A percentile compares a stretch with the other conserved stretches of the same genome.
Evolutionary conservation across 1,284 basidiomycete species (phyloP).

Genomic region (Stereum hirsutum): DNA sequence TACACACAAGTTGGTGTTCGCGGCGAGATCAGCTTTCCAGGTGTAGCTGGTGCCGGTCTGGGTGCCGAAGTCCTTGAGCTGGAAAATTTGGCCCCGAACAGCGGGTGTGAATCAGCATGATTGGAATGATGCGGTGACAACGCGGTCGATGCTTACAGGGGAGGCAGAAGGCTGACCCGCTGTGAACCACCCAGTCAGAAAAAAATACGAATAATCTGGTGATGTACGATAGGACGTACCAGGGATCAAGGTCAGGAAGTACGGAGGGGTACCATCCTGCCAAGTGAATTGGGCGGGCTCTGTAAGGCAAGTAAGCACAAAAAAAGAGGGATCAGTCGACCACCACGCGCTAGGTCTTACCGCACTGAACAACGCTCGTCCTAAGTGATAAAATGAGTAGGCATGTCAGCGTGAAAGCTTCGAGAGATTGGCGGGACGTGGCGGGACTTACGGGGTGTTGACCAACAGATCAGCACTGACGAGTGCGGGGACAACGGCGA

Average conservation of each 20-base stretch:
- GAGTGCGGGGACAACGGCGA: slow-evolving; percentile 34
- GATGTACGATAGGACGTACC: slow-evolving; percentile 27
- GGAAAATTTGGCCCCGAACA: neutral
- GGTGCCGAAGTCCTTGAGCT: slow-evolving; percentile 48
- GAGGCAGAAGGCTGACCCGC: slow-evolving; percentile 46
- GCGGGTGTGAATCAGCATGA: neutral
- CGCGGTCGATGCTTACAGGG: slow-evolving; percentile 33
- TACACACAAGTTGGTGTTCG: slow-evolving; percentile 48
- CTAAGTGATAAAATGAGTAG: slow-evolving; percentile 15
- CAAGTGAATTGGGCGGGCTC: slow-evolving; percentile 54
- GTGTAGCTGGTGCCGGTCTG: slow-evolving; percentile 38
- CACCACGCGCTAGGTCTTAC: slow-evolving; percentile 28
- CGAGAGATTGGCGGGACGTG: neutral
- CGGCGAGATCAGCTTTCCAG: slow-evolving; percentile 51
- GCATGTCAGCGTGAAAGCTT: neutral
- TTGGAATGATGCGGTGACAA: neutral
- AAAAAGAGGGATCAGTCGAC: neutral
- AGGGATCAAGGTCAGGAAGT: slow-evolving; percentile 58
- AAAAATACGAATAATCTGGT: neutral
- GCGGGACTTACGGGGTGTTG: slow-evolving; percentile 56
- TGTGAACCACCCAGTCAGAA: slow-evolving; percentile 15
- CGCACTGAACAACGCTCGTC: slow-evolving; percentile 36
- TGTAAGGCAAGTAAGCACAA: slow-evolving; percentile 20
- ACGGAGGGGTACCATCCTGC: slow-evolving; percentile 47
- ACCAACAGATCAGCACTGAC: slow-evolving; percentile 36